These are phyloP conservation scores for Tylopilus cervinicoccineus DNA, from an alignment of 768 basidiomycete species.

Conservation along the genomic window DNA sequence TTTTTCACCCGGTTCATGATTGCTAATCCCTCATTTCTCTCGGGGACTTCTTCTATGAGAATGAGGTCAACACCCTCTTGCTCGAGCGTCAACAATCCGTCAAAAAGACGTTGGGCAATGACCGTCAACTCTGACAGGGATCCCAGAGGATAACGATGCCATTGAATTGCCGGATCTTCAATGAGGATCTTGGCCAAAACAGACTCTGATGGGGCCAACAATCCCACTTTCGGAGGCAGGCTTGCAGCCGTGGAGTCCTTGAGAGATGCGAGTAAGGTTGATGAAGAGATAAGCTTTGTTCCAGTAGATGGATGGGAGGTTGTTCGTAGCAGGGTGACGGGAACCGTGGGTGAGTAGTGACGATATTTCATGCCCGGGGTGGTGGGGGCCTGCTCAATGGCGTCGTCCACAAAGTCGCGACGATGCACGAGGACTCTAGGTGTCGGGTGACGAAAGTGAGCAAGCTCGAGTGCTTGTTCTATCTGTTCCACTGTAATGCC, in stretches of 20 bases:
- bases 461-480: constrained; percentile 49
- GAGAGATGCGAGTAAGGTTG: constrained; percentile 43
- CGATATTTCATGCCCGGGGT: constrained; percentile 99
- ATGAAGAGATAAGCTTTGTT: constrained; percentile 27
- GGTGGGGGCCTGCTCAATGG: constrained; percentile 76
- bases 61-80: constrained; percentile 73
- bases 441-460: constrained; percentile 33
- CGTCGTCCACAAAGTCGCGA: constrained; percentile 69
- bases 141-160: constrained; percentile 53
- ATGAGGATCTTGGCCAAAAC: constrained; percentile 30
- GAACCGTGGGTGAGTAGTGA: constrained; percentile 91
- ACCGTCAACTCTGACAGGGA: constrained; percentile 53
- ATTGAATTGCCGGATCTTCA: constrained; percentile 40
- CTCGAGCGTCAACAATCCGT: constrained; percentile 82
- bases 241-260: constrained; percentile 15
- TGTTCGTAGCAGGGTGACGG: constrained; percentile 71
- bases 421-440: constrained; percentile 73
- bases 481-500: constrained; percentile 91
- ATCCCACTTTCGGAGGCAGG: constrained; percentile 48
- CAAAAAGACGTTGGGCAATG: constrained; percentile 81
- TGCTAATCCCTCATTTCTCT: constrained; percentile 82
- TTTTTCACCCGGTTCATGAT: constrained; percentile 94
- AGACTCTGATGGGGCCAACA: constrained; percentile 64
- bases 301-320: constrained; percentile 39
- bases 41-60: constrained; percentile 77